These are phyloP conservation scores for Zoysia japonica DNA, from an alignment of 176 grass and related monocot species.

Conservation along the genomic window DNA sequence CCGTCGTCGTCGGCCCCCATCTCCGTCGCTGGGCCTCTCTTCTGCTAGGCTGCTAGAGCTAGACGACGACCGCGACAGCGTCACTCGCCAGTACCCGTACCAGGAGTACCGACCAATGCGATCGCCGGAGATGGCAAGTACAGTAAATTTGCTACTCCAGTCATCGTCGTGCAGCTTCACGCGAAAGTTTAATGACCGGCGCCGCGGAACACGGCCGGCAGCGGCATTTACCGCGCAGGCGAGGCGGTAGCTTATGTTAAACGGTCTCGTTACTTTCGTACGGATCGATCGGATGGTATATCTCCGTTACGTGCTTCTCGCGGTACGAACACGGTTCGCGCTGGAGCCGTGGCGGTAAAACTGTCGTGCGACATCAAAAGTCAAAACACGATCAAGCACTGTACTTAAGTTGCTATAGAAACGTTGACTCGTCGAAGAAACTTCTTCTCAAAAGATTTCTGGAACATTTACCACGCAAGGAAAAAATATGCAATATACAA, in stretches of 20 bases:
- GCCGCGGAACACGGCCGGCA: constrained; percentile 17
- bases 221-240: neutral
- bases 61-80: neutral
- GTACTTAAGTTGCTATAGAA: too few relatives aligned
- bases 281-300: neutral
- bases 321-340: neutral
- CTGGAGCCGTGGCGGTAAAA: neutral
- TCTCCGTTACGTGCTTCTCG: neutral
- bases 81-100: neutral
- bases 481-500: too few relatives aligned
- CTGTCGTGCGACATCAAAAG: too few relatives aligned
- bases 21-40: neutral
- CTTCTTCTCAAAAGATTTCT: too few relatives aligned
- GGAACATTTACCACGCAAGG: too few relatives aligned
- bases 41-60: neutral
- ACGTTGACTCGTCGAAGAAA: neutral
- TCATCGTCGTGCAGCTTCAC: constrained; percentile 2
- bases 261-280: too few relatives aligned
- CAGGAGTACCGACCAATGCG: neutral
- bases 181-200: constrained; percentile 14
- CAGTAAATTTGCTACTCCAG: constrained; percentile 24
- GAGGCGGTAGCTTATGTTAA: neutral
- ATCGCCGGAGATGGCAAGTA: constrained; percentile 7
- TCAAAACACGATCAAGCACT: too few relatives aligned
- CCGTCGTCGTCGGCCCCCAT: neutral